Conservation (phyloP, 2,329 filamentous ascomycete genomes). For the Cladophialophora carrionii region DNA sequence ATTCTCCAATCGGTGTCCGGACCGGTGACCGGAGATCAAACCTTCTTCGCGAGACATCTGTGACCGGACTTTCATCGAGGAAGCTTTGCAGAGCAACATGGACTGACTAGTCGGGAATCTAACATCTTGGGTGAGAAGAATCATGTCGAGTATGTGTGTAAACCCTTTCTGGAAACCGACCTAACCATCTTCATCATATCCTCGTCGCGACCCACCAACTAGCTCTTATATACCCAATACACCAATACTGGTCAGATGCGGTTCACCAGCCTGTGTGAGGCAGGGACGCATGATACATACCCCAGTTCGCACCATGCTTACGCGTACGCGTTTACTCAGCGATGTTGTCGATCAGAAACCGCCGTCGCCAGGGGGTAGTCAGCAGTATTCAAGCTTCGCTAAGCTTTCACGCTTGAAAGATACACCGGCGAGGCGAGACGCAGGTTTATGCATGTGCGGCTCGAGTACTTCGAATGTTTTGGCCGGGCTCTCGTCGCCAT, state of each 20-base stretch:
- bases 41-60: neutral
- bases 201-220: neutral
- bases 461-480: neutral
- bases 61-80: neutral
- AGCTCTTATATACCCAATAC: neutral
- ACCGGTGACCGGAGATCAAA: neutral
- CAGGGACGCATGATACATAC: neutral
- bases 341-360: neutral
- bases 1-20: neutral
- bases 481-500: neutral
- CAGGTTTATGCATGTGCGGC: neutral
- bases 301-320: neutral
- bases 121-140: neutral
- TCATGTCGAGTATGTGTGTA: neutral
- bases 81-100: neutral
- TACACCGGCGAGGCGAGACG: slow-evolving; percentile 5
- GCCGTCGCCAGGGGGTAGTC: slow-evolving; percentile 7
- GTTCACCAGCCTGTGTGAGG: neutral
- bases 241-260: neutral
- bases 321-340: neutral
- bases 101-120: neutral
- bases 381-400: slow-evolving; percentile 14
- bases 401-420: slow-evolving; percentile 16
- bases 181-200: neutral
- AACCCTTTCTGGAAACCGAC: slow-evolving; percentile 1